A percentile compares a stretch with the other conserved stretches of the same genome.
Evolutionary conservation across 768 basidiomycete species (phyloP).

Genomic region (Hirschioporus abietinus): DNA sequence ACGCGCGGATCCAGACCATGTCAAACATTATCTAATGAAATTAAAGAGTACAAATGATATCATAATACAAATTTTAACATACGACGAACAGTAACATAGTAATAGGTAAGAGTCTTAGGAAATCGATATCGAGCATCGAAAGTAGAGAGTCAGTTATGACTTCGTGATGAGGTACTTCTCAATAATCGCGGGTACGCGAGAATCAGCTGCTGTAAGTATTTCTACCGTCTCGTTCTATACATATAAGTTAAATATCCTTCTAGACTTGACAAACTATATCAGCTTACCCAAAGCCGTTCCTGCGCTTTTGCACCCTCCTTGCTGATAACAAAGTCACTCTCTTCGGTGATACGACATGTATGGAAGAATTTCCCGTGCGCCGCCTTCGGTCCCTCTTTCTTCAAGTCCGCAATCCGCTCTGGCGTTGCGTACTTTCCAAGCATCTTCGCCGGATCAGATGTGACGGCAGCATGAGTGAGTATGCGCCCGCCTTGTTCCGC

Average conservation of each 20-base stretch:
- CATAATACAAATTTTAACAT: too few species aligned
- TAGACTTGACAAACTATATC: background rate
- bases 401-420: background rate
- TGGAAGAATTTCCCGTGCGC: constrained; percentile 10
- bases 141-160: too few species aligned
- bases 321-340: constrained; percentile 29
- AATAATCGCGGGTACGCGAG: constrained; percentile 25
- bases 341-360: constrained; percentile 21
- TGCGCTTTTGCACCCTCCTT: constrained; percentile 25
- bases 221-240: constrained; percentile 24
- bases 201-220: constrained; percentile 22
- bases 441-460: constrained; percentile 22
- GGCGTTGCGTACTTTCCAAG: constrained; percentile 24
- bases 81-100: too few species aligned
- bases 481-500: constrained; percentile 32
- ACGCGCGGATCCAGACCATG: background rate
- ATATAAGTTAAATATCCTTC: constrained; percentile 2
- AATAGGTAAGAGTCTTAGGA: too few species aligned
- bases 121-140: too few species aligned
- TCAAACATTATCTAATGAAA: background rate
- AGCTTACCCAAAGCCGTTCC: constrained; percentile 33
- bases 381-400: background rate
- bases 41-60: too few species aligned
- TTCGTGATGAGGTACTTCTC: constrained; percentile 17
- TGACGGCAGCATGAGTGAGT: constrained; percentile 30